These are phyloP conservation scores for Fusarium pilosicola DNA, from an alignment of 2,329 filamentous ascomycete genomes.

Conservation along the genomic window DNA sequence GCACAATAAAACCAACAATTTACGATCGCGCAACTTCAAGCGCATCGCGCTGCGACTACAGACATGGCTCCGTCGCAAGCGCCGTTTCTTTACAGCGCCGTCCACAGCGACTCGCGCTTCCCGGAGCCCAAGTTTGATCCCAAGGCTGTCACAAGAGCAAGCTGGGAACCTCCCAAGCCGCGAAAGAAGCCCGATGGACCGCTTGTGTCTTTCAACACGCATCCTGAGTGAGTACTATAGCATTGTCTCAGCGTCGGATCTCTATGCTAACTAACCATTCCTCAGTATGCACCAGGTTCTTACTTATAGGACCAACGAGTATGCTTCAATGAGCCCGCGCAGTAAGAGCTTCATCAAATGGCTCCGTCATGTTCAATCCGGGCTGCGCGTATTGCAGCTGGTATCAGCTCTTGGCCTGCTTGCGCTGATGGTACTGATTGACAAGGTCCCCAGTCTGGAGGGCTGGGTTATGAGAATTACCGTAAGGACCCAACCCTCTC, in stretches of 20 bases:
- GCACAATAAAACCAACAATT: conserved; percentile 5
- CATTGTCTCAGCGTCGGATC: neutral
- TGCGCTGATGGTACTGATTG: conserved; percentile 80
- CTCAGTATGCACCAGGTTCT: conserved; percentile 70
- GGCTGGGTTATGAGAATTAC: conserved; percentile 82
- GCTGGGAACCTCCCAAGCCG: conserved; percentile 71
- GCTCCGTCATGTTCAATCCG: conserved; percentile 74
- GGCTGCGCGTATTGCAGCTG: conserved; percentile 73
- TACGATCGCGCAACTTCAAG: conserved; percentile 10
- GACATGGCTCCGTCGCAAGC: conserved; percentile 47
- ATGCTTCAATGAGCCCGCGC: conserved; percentile 72
- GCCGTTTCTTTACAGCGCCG: conserved; percentile 78
- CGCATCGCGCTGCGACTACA: conserved; percentile 23
- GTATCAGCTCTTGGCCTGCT: conserved; percentile 77
- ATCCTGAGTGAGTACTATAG: conserved; percentile 76
- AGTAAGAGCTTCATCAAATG: conserved; percentile 78
- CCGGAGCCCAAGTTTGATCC: conserved; percentile 78
- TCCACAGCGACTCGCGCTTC: conserved; percentile 63
- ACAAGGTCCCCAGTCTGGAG: conserved; percentile 69
- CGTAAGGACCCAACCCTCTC: conserved; percentile 60
- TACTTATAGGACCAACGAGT: conserved; percentile 68
- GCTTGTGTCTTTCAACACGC: conserved; percentile 82
- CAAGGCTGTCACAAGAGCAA: conserved; percentile 84
- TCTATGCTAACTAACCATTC: neutral
- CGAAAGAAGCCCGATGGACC: conserved; percentile 78